Evolutionary conservation across 305 asterid species (phyloP), one percentile per base, ranked within the genome.

Genomic region (Fraxinus latifolia): DNA sequence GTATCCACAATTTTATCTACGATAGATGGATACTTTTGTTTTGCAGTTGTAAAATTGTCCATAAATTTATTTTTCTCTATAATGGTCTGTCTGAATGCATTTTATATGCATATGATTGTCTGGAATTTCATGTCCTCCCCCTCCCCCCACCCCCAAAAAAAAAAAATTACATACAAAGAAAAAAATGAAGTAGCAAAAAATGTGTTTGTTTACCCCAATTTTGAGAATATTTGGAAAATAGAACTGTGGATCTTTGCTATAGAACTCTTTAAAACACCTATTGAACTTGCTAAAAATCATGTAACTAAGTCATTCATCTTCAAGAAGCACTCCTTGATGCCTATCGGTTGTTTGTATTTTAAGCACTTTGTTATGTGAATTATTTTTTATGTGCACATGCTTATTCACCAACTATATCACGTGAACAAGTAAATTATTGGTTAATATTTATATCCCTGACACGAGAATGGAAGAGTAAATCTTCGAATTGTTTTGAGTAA

Each of bases 1-100:
- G 99, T 94, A 86, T 19, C n/a, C 19, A 19, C 32, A 12, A 11
- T 79, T 76, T 44, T 83, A 65, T 79, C 33, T 67, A 32, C 15
- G 8, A 8, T 65, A 65, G 15, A 62, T 23, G 33, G 36, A 67
- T 27, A 12, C 8, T 67, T 67, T 27, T 9, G n/a, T 9, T 65
- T 65, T 27, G 71, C 17, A 14, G 33, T 27, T 67, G n/a, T 67
- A 27, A 27, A 29, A 12, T 67, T 29, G 7, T 25, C 37, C 21
- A 32, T 19, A 37, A 23, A 58, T 76, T 29, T 62, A 9, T 67
- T 27, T 21, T 62, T 23, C 72, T 7, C 31, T 62, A 12, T 8
- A 0, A 62, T 21, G 29, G 31, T 60, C 29, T 65, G 17, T 4
- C 21, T 9, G 15, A 12, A 32, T 25, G n/a, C 11, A 65, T 8